Conservation (phyloP, 164 flowering plant species). For the Stephania japonica region DNA sequence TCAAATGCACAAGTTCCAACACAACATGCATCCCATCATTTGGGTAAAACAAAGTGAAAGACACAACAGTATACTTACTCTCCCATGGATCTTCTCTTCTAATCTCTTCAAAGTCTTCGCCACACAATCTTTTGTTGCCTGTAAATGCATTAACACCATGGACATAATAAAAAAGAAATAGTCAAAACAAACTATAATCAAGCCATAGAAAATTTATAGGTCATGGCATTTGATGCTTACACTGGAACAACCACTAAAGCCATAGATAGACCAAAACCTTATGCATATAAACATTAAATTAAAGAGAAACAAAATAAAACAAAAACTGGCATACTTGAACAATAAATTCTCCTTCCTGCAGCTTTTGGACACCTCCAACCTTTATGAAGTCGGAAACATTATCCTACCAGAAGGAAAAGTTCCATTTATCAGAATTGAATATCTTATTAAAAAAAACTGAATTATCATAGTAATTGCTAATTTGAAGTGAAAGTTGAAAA, state of each 20-base stretch:
- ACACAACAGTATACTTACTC: slow-evolving; percentile 44
- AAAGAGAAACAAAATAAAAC: background rate
- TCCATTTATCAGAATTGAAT: background rate
- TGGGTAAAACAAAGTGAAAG: background rate
- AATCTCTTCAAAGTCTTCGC: slow-evolving; percentile 93
- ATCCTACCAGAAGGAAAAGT: slow-evolving; percentile 44
- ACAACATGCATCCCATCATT: background rate
- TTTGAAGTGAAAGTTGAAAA: slow-evolving; percentile 1
- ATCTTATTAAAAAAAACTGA: background rate
- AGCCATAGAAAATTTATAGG: background rate
- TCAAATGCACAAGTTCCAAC: no score
- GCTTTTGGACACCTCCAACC: slow-evolving; percentile 96
- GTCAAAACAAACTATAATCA: slow-evolving; percentile 4
- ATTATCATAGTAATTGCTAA: background rate
- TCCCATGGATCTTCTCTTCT: slow-evolving; percentile 90
- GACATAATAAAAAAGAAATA: background rate
- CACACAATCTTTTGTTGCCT: slow-evolving; percentile 97
- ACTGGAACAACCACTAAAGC: background rate
- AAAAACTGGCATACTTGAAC: slow-evolving; percentile 60
- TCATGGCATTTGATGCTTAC: background rate
- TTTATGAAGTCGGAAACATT: slow-evolving; percentile 87
- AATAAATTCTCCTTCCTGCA: slow-evolving; percentile 96
- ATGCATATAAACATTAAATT: background rate
- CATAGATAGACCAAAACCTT: background rate
- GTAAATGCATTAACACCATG: slow-evolving; percentile 17